phyloP scores from a whole-genome alignment of 2,329 filamentous ascomycete species.

The Beauveria pseudobassiana region DNA sequence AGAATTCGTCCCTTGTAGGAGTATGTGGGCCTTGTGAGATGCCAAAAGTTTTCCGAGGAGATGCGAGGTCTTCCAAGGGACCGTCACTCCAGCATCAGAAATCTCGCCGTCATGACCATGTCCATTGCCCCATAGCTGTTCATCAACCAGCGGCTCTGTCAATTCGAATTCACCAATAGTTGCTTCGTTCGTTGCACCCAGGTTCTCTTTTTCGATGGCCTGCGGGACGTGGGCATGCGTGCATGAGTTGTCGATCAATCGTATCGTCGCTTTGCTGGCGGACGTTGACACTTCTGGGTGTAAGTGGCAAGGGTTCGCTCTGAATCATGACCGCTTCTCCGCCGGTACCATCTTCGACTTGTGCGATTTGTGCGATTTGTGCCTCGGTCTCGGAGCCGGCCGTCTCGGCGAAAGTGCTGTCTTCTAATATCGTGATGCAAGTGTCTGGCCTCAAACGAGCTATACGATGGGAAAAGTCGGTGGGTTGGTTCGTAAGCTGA shows the following conservation, averaged over 20 bases:
- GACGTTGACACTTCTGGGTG: neutral
- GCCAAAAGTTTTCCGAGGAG: constrained; percentile 23
- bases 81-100: neutral
- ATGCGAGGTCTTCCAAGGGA: constrained; percentile 17
- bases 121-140: neutral
- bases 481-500: constrained; percentile 5
- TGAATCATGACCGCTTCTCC: neutral
- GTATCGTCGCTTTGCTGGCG: neutral
- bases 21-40: constrained; percentile 49
- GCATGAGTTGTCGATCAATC: neutral
- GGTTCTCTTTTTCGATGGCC: neutral
- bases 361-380: neutral
- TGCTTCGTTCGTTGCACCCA: neutral
- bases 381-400: neutral
- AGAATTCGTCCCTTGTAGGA: constrained; percentile 50
- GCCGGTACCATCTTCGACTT: neutral
- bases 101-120: neutral
- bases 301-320: neutral
- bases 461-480: constrained; percentile 5
- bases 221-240: no score
- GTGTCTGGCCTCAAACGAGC: constrained; percentile 1
- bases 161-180: neutral
- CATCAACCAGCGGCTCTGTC: neutral
- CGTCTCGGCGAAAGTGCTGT: neutral
- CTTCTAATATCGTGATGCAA: constrained; percentile 7